Percentiles rank a stretch among this genome's conserved stretches.
These are phyloP conservation scores for Passiflora organensis DNA, from an alignment of 345 rosid species.

Conservation along the genomic window DNA sequence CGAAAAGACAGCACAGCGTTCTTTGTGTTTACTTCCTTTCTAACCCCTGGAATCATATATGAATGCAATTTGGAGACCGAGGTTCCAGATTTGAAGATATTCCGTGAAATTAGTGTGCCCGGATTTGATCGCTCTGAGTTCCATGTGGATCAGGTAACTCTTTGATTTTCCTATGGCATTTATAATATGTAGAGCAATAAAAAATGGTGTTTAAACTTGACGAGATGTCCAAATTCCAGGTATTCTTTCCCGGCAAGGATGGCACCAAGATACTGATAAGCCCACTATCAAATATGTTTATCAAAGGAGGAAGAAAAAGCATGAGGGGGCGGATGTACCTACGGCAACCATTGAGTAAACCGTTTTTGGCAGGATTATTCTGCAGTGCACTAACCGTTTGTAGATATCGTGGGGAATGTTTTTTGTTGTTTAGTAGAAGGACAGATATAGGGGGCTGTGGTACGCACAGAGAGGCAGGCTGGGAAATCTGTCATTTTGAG, in stretches of 20 bases:
- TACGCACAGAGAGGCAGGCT: too few relatives aligned
- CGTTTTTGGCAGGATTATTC: too few relatives aligned
- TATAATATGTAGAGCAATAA: background rate
- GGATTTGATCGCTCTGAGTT: conserved; percentile 76
- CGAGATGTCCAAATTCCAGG: conserved; percentile 38
- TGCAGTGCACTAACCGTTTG: too few relatives aligned
- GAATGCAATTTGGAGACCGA: conserved; percentile 52
- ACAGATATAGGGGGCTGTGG: too few relatives aligned
- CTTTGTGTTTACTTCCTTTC: conserved; percentile 73
- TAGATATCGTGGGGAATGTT: too few relatives aligned
- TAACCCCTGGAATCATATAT: conserved; percentile 79
- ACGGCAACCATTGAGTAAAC: too few relatives aligned
- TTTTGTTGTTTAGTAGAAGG: too few relatives aligned
- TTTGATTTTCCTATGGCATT: background rate
- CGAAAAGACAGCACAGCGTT: conserved; percentile 55
- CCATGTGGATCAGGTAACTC: conserved; percentile 65
- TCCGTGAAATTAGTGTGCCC: conserved; percentile 66
- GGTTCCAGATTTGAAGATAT: conserved; percentile 59
- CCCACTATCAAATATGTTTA: too few relatives aligned
- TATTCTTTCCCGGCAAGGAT: conserved; percentile 73
- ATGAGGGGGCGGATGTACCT: too few relatives aligned
- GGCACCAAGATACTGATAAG: conserved; percentile 67
- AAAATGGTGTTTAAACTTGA: conserved; percentile 2
- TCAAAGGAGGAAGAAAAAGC: too few relatives aligned
- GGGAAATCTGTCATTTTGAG: too few relatives aligned